Conservation (phyloP, 2,329 filamentous ascomycete species). For the Rutstroemia sp. region DNA sequence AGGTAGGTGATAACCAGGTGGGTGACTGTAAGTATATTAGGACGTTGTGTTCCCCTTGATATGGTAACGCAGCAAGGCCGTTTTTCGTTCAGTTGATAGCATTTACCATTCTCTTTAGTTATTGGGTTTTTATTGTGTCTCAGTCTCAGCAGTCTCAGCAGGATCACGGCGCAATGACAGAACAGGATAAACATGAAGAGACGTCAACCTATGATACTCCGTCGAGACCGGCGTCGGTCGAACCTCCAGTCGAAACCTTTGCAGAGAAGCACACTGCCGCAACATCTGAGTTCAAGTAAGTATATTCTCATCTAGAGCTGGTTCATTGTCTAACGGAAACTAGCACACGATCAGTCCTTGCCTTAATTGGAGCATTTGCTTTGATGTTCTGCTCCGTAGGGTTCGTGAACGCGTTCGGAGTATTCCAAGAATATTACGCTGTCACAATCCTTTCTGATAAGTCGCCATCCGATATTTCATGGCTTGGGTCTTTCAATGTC, state of each 20-base stretch:
- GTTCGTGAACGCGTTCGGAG: conserved; percentile 31
- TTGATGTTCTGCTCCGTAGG: conserved; percentile 29
- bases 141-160: too few species aligned
- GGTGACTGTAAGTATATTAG: too few species aligned
- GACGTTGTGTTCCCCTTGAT: too few species aligned
- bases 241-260: neutral
- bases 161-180: neutral
- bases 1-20: too few species aligned
- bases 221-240: neutral
- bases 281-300: conserved; percentile 10
- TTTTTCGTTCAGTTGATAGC: too few species aligned
- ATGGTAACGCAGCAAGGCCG: too few species aligned
- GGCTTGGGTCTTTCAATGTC: conserved; percentile 30
- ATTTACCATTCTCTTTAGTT: too few species aligned
- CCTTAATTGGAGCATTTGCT: conserved; percentile 14
- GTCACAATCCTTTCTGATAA: conserved; percentile 16
- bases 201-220: neutral
- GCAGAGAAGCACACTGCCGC: neutral
- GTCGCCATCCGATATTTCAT: conserved; percentile 28
- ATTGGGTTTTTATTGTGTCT: too few species aligned
- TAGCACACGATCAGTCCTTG: conserved; percentile 9
- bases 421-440: conserved; percentile 30
- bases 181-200: neutral
- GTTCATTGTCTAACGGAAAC: neutral
- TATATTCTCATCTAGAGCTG: neutral